phyloP scores from a whole-genome alignment of 345 rosid species.

The Euphorbia tirucalli region DNA sequence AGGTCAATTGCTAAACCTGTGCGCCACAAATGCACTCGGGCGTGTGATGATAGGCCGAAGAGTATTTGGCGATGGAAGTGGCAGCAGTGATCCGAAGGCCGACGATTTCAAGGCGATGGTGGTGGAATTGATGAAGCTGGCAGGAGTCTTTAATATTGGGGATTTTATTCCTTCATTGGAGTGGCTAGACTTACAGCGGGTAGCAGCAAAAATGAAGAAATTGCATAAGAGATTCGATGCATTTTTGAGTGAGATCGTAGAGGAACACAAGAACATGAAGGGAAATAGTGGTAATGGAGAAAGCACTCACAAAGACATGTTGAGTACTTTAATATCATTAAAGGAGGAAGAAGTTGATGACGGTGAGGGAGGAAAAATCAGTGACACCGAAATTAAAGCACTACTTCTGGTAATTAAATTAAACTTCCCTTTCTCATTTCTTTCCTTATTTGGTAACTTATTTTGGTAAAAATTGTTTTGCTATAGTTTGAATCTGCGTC shows the following conservation, averaged over 20 bases:
- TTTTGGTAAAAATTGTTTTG: too few relatives aligned
- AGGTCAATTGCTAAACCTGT: conserved; percentile 61
- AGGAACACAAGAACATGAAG: conserved; percentile 48
- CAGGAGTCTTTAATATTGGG: conserved; percentile 81
- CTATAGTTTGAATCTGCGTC: too few relatives aligned
- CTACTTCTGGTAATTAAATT: conserved; percentile 53
- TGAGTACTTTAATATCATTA: conserved; percentile 62
- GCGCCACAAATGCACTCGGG: conserved; percentile 72
- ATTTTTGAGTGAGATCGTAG: conserved; percentile 54
- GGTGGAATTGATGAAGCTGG: conserved; percentile 75
- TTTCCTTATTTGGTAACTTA: too few relatives aligned
- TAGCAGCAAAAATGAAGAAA: conserved; percentile 78
- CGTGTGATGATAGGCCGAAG: conserved; percentile 74
- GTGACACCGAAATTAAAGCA: conserved; percentile 84
- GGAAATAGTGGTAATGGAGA: conserved; percentile 6
- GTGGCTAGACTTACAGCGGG: conserved; percentile 83
- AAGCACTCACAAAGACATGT: conserved; percentile 39
- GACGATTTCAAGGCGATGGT: conserved; percentile 90
- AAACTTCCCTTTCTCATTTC: neutral
- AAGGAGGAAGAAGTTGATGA: conserved; percentile 38
- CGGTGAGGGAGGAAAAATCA: conserved; percentile 55
- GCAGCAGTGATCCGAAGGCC: conserved; percentile 55
- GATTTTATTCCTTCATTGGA: conserved; percentile 80
- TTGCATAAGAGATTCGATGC: conserved; percentile 70
- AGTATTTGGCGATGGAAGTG: conserved; percentile 57